Percentiles rank a stretch among this genome's conserved stretches.
phyloP scores from a whole-genome alignment of 208 protist genomes.

The Entamoeba invadens region DNA sequence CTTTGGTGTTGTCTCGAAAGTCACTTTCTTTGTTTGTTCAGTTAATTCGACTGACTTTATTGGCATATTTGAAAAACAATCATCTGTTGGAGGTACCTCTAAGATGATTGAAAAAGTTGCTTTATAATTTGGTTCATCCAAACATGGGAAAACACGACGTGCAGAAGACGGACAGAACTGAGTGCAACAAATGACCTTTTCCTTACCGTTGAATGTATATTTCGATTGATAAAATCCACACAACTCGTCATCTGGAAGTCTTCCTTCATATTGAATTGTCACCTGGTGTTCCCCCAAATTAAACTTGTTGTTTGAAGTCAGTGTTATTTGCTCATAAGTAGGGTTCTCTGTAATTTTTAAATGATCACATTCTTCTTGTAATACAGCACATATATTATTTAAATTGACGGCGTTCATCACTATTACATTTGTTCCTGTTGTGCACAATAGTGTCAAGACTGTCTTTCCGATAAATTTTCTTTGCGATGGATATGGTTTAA shows the following conservation, averaged over 20 bases:
- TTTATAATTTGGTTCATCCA: conserved; percentile 21
- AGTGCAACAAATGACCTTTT: neutral
- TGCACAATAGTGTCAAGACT: neutral
- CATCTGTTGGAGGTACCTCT: neutral
- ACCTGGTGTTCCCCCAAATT: neutral
- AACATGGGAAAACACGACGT: conserved; percentile 20
- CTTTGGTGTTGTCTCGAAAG: conserved; percentile 55
- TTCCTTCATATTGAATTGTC: neutral
- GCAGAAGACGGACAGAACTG: conserved; percentile 25
- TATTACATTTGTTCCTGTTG: neutral
- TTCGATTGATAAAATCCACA: neutral
- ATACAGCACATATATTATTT: neutral
- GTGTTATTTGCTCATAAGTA: neutral
- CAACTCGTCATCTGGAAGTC: neutral
- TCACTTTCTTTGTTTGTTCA: conserved; percentile 12
- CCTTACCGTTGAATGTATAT: neutral
- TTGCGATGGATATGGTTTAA: neutral
- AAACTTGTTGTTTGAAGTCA: neutral
- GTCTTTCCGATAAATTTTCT: neutral
- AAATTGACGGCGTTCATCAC: neutral
- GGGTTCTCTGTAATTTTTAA: neutral
- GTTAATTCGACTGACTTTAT: neutral
- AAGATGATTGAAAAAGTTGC: conserved; percentile 16
- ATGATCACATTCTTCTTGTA: no score
- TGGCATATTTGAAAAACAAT: conserved; percentile 29